These are phyloP conservation scores for Dissophora ornata DNA, from an alignment of 192 early-diverging fungal genomes.

Conservation along the genomic window DNA sequence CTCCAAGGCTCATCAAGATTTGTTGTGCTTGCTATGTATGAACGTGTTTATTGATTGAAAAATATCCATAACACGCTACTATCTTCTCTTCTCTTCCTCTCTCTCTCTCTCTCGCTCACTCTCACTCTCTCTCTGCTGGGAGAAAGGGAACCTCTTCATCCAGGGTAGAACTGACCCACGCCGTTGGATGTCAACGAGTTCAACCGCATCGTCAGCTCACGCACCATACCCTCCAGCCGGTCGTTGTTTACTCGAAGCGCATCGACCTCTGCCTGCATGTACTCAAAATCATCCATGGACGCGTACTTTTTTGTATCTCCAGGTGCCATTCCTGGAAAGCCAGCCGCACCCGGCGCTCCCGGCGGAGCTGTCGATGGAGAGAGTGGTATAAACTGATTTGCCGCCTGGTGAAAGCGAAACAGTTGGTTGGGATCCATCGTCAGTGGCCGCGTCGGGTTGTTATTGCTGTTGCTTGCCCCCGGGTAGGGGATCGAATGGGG, in stretches of 20 bases:
- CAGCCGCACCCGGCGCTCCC: slow-evolving; percentile 1
- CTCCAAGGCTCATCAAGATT: no score
- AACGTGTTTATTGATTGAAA: not conserved
- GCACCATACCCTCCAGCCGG: slow-evolving; percentile 41
- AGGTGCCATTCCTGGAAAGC: slow-evolving; percentile 6
- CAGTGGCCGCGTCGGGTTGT: slow-evolving; percentile 23
- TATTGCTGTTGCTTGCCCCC: slow-evolving; percentile 29
- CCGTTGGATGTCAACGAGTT: slow-evolving; percentile 29
- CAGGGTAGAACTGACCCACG: slow-evolving; percentile 34
- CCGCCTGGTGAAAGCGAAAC: slow-evolving; percentile 39
- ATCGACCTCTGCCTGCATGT: slow-evolving; percentile 52
- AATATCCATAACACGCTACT: no score
- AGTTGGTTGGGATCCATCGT: slow-evolving; percentile 50
- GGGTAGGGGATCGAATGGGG: slow-evolving; percentile 39
- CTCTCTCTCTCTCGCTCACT: slow-evolving; percentile 1
- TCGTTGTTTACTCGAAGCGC: slow-evolving; percentile 48
- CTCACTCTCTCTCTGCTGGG: not conserved
- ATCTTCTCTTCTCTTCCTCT: slow-evolving; percentile 1
- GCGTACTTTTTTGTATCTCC: slow-evolving; percentile 45
- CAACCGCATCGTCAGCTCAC: slow-evolving; percentile 33
- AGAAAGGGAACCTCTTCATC: no score
- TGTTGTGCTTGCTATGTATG: no score
- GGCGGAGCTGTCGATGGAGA: slow-evolving; percentile 31
- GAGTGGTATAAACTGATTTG: slow-evolving; percentile 51
- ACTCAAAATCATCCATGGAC: slow-evolving; percentile 47